Base-by-base conservation (phyloP, 2,329 filamentous ascomycete species). In the Elsinoe perseae region DNA sequence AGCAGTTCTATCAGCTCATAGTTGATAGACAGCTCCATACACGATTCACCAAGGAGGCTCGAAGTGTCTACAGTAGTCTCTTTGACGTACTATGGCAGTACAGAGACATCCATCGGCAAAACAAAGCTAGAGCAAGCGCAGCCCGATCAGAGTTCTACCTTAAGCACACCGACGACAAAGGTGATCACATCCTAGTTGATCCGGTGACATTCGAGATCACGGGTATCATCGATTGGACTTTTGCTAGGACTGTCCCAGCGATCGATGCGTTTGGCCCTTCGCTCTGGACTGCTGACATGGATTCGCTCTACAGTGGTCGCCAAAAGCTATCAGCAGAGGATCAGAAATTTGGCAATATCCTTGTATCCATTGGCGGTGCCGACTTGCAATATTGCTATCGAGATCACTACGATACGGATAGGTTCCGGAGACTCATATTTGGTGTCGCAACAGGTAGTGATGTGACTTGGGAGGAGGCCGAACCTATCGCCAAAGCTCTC, bases 101-200 rank as follows among this genome's bases (percentile, higher is more conserved):
- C 8, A 14, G 21, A 42, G 16, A 16, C 12, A 16, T 16, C 14
- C n/a, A 42, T 8, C 36, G 10, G 36, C 10, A n/a, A 16, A n/a
- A 8, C 8, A 8, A 42, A 8, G 10, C 36, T 8, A n/a, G 7
- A 42, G 7, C 36, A 20, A 20, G 36, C 18, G 16, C n/a, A 8
- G 36, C 7, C 10, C 28, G 10, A 6, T 5, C 28, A 20, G 18
- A 20, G 36, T 42, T 18, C 62, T 77, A 72, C 57, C 62, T 79
- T 10, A 77, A 75, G 60, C 70, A 76, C 61, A 62, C 67, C 14
- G 71, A 76, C 57, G 74, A 78, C 59, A 79, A 77, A 60, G 75
- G 73, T 2, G 73, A 77, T 55, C 74, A 78, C 48, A 70, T 79
- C 12, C 64, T 79, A 1, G 71, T 72, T 2, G 72, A 79, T 57